phyloP scores from a whole-genome alignment of 1,284 basidiomycete species.

The Heterobasidion irregulare region DNA sequence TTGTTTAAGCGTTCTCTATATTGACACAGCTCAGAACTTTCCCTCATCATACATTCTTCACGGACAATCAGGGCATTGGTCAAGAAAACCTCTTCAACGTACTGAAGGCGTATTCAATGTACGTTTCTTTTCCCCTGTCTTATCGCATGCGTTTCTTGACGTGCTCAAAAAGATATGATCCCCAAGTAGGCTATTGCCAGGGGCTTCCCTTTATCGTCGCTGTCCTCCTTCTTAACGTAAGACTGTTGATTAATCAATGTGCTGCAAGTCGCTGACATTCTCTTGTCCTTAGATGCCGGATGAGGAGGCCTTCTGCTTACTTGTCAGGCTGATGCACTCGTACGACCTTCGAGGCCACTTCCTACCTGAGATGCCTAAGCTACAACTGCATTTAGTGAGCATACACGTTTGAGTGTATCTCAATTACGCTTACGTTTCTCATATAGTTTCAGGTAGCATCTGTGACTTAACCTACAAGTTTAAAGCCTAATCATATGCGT shows the following conservation, averaged over 20 bases:
- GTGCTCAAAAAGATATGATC: conserved; percentile 65
- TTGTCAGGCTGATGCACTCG: conserved; percentile 96
- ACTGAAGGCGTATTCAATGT: conserved; percentile 93
- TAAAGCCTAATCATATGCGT: conserved; percentile 6
- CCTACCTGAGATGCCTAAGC: conserved; percentile 95
- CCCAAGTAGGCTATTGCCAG: conserved; percentile 96
- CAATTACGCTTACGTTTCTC: conserved; percentile 4
- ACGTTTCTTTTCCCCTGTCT: conserved; percentile 19
- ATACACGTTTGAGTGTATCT: background rate
- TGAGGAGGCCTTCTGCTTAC: conserved; percentile 93
- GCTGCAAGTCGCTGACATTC: background rate
- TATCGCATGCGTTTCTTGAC: conserved; percentile 9
- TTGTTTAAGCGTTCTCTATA: background rate
- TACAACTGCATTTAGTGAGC: conserved; percentile 83
- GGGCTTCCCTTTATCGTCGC: conserved; percentile 95
- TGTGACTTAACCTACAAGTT: background rate
- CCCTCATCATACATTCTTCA: conserved; percentile 96
- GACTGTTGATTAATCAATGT: background rate
- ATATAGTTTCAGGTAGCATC: conserved; percentile 37
- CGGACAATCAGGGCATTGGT: conserved; percentile 84
- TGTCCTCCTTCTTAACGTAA: conserved; percentile 83
- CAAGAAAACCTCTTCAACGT: conserved; percentile 98
- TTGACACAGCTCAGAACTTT: conserved; percentile 59
- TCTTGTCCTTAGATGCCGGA: conserved; percentile 78
- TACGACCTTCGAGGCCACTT: conserved; percentile 96